These are phyloP conservation scores for Fraxinus platypoda DNA, from an alignment of 305 asterid genomes.

Conservation along the genomic window DNA sequence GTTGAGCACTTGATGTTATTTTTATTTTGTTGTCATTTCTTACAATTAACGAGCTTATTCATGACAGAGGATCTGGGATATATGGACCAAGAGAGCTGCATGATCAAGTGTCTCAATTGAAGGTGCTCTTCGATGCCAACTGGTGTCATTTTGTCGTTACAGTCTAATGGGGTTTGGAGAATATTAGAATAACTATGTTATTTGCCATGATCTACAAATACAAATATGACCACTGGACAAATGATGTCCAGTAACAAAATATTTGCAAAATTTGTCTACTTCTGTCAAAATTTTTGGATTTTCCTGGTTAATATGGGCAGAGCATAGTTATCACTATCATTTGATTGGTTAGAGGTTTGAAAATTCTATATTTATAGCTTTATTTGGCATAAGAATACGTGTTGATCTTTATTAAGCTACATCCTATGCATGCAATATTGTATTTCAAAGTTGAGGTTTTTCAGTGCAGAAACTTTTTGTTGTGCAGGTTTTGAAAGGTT, in stretches of 20 bases:
- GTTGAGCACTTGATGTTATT: constrained; percentile 9
- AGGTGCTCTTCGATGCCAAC: constrained; percentile 44
- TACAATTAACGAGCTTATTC: constrained; percentile 26
- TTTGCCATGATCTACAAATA: neutral
- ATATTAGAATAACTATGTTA: neutral
- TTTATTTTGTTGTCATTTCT: constrained; percentile 19
- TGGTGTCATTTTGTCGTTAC: constrained; percentile 9
- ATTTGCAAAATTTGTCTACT: neutral
- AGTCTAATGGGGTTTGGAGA: neutral
- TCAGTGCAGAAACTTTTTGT: neutral
- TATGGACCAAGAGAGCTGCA: constrained; percentile 37
- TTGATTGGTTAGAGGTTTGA: neutral
- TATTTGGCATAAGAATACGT: neutral
- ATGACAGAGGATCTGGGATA: constrained; percentile 49
- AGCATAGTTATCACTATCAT: neutral
- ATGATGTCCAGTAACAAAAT: neutral
- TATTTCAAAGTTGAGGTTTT: neutral
- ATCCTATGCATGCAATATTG: neutral
- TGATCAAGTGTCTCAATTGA: constrained; percentile 40
- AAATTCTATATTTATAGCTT: neutral
- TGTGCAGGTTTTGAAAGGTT: neutral
- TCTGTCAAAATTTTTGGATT: neutral
- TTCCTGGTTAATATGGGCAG: neutral
- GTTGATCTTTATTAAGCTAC: neutral
- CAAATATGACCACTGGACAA: neutral